These are phyloP conservation scores for Collybiopsis luxurians DNA, from an alignment of 768 basidiomycete genomes.

Conservation along the genomic window DNA sequence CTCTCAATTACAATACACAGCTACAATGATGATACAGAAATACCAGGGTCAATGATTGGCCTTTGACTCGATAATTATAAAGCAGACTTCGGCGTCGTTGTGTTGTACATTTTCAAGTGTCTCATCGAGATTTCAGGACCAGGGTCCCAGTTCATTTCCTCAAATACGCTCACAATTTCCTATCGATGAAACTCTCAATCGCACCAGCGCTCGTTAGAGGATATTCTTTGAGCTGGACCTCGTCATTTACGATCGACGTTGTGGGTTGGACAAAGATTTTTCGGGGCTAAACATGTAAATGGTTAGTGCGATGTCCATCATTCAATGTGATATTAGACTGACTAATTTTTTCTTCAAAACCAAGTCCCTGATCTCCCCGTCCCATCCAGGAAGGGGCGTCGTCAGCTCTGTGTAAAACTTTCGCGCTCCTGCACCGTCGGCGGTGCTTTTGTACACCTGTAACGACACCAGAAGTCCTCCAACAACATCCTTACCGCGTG, in stretches of 20 bases:
- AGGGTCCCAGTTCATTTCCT: too few species aligned
- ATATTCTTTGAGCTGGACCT: constrained; percentile 79
- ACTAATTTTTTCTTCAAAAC: constrained; percentile 81
- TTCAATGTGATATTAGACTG: constrained; percentile 19
- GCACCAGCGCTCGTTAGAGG: constrained; percentile 68
- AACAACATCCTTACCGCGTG: constrained; percentile 60
- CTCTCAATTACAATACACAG: too few species aligned
- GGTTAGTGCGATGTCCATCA: not conserved
- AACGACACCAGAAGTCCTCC: constrained; percentile 77
- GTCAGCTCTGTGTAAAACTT: constrained; percentile 80
- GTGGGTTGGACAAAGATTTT: constrained; percentile 87
- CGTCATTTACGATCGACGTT: constrained; percentile 61
- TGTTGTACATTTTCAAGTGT: too few species aligned
- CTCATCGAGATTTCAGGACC: too few species aligned
- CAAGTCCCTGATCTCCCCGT: constrained; percentile 70
- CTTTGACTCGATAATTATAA: too few species aligned
- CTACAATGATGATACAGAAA: too few species aligned
- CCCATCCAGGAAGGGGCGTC: constrained; percentile 67
- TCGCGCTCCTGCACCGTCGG: constrained; percentile 78
- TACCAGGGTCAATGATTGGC: too few species aligned
- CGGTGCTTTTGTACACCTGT: constrained; percentile 84
- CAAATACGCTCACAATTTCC: constrained; percentile 41
- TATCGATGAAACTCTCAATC: constrained; percentile 82
- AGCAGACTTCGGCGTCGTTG: too few species aligned
- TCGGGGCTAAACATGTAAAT: constrained; percentile 55